These are phyloP conservation scores for Rutstroemia sp. DNA, from an alignment of 2,329 filamentous ascomycete genomes.

Conservation along the genomic window DNA sequence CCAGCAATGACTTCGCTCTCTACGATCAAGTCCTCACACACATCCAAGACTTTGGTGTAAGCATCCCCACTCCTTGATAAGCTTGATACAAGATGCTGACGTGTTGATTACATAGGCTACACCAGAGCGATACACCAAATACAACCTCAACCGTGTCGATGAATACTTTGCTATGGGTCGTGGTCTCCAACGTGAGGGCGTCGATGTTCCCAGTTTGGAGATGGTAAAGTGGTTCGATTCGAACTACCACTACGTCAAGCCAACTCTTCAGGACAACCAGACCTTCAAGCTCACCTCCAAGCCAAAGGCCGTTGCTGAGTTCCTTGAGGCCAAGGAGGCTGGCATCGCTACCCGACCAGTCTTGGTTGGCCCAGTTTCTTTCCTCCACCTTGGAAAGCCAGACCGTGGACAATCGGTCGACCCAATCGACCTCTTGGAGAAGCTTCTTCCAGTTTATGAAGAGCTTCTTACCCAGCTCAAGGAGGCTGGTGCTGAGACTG, in stretches of 20 bases:
- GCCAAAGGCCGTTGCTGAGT: slow-evolving; percentile 92
- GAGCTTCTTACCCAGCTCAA: slow-evolving; percentile 91
- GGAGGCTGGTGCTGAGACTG: slow-evolving; percentile 88
- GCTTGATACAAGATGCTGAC: slow-evolving; percentile 3
- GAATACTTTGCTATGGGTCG: slow-evolving; percentile 99
- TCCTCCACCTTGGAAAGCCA: slow-evolving; percentile 96
- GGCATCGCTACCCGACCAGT: slow-evolving; percentile 91
- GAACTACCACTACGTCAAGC: slow-evolving; percentile 99
- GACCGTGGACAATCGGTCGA: slow-evolving; percentile 90
- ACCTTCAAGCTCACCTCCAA: slow-evolving; percentile 80
- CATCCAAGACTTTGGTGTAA: slow-evolving; percentile 94
- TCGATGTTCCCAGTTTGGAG: slow-evolving; percentile 91
- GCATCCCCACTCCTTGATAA: slow-evolving; percentile 29
- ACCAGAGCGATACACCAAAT: slow-evolving; percentile 87
- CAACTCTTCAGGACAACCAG: slow-evolving; percentile 94
- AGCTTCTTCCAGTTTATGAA: slow-evolving; percentile 90
- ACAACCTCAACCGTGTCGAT: slow-evolving; percentile 81
- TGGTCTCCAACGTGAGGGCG: slow-evolving; percentile 90
- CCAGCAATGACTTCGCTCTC: slow-evolving; percentile 98
- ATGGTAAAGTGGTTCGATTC: slow-evolving; percentile 99
- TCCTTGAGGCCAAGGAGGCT: slow-evolving; percentile 95
- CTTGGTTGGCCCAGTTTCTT: slow-evolving; percentile 90
- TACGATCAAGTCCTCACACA: slow-evolving; percentile 98
- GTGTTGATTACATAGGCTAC: slow-evolving; percentile 52
- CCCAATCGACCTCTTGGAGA: slow-evolving; percentile 88